These are phyloP conservation scores for Asterionellopsis glacialis DNA, from an alignment of 108 stramenopile genomes.

Conservation along the genomic window DNA sequence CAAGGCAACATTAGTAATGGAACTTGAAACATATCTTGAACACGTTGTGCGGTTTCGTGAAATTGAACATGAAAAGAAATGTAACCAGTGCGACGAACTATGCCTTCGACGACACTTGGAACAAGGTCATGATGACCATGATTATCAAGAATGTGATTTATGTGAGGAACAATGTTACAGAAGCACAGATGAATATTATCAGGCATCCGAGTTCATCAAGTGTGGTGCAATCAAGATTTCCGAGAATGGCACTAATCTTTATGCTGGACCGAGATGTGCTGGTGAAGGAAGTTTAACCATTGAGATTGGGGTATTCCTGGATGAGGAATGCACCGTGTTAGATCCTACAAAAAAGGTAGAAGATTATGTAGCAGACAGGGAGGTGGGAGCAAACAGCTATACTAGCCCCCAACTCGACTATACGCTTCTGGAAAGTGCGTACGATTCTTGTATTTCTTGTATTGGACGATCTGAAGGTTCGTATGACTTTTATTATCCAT, in stretches of 20 bases:
- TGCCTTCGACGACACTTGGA: not conserved
- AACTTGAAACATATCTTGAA: slow-evolving; percentile 43
- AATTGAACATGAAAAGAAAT: slow-evolving; percentile 35
- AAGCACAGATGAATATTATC: slow-evolving; percentile 46
- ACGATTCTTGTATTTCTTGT: slow-evolving; percentile 3
- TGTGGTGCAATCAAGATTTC: slow-evolving; percentile 24
- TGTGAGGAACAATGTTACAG: slow-evolving; percentile 31
- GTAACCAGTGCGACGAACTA: slow-evolving; percentile 31
- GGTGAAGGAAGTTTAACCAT: slow-evolving; percentile 26
- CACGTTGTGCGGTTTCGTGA: slow-evolving; percentile 24
- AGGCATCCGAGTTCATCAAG: slow-evolving; percentile 39
- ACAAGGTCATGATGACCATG: slow-evolving; percentile 5
- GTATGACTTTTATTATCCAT: too few relatives aligned
- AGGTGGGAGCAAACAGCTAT: too few relatives aligned
- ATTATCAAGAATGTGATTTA: slow-evolving; percentile 25
- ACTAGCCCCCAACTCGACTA: slow-evolving; percentile 37
- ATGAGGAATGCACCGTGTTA: slow-evolving; percentile 41
- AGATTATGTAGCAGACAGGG: slow-evolving; percentile 25
- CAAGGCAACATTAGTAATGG: slow-evolving; percentile 40
- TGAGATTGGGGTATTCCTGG: slow-evolving; percentile 51
- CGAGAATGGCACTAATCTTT: slow-evolving; percentile 28
- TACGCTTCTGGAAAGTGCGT: slow-evolving; percentile 40
- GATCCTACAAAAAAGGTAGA: slow-evolving; percentile 34
- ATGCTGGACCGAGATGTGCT: slow-evolving; percentile 43
- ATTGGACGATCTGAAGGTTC: too few relatives aligned